These are phyloP conservation scores for Eutrema heterophyllum DNA, from an alignment of 345 rosid species.

Conservation along the genomic window DNA sequence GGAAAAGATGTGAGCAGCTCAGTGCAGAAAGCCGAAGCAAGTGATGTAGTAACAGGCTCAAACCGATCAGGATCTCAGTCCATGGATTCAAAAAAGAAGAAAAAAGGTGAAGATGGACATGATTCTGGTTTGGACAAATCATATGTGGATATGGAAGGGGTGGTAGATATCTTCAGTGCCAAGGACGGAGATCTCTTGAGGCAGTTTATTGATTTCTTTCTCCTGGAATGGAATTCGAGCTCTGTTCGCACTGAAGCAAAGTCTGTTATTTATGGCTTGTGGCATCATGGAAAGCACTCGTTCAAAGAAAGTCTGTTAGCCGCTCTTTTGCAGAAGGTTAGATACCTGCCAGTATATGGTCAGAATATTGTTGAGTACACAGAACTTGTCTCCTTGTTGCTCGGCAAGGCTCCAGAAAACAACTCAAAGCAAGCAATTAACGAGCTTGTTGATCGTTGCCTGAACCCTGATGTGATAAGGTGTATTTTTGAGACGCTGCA, in stretches of 20 bases:
- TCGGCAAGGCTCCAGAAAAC: slow-evolving; percentile 74
- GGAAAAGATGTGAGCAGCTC: slow-evolving; percentile 75
- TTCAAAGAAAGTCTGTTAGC: slow-evolving; percentile 73
- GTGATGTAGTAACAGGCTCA: slow-evolving; percentile 53
- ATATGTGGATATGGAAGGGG: slow-evolving; percentile 87
- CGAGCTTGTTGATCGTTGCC: slow-evolving; percentile 72
- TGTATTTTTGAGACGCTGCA: slow-evolving; percentile 89
- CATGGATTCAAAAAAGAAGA: slow-evolving; percentile 84
- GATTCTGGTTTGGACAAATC: slow-evolving; percentile 81
- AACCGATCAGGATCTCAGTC: slow-evolving; percentile 63
- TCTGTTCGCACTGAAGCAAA: slow-evolving; percentile 92
- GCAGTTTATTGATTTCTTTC: slow-evolving; percentile 87
- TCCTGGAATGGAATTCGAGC: slow-evolving; percentile 94
- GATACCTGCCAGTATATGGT: slow-evolving; percentile 78
- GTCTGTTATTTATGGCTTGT: slow-evolving; percentile 81
- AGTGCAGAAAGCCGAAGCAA: slow-evolving; percentile 62
- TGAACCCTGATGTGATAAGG: slow-evolving; percentile 68
- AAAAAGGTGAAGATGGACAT: slow-evolving; percentile 80
- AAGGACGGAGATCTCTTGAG: slow-evolving; percentile 69
- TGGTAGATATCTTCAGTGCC: slow-evolving; percentile 63
- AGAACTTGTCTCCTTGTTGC: slow-evolving; percentile 77
- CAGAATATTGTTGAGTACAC: slow-evolving; percentile 94
- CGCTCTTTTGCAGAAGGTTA: slow-evolving; percentile 67
- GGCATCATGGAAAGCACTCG: slow-evolving; percentile 88
- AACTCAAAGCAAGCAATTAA: slow-evolving; percentile 61